Evolutionary conservation across 2,329 filamentous ascomycete genomes (phyloP), one percentile per base, ranked within the genome.

Genomic region (Fusarium robinianum): DNA sequence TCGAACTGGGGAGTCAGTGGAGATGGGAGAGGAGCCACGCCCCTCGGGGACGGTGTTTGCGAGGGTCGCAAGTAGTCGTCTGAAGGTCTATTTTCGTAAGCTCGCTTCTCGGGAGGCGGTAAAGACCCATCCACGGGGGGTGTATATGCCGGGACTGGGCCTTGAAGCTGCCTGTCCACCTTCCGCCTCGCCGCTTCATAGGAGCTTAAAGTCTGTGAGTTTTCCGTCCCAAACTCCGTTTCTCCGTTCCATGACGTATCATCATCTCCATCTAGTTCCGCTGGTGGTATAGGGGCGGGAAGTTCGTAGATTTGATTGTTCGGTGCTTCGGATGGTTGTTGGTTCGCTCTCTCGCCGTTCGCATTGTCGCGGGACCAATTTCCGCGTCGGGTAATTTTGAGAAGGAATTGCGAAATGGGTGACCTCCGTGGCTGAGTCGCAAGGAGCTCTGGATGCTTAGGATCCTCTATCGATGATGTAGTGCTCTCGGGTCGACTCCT

Each of bases 131-230:
- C 55, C 6, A 49, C 41, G n/a, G 72, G 67, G n/a, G 74, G 74
- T 0, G 67, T 67, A 53, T 79, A 79, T 7, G 70, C 69, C 5
- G 77, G 75, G 5, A 76, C 71, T 2, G 75, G 73, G 0, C 76
- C 74, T 48, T 74, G 72, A 18, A 78, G 69, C 46, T 79, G 75
- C 32, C 71, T 68, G 11, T 78, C 75, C 19, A 81, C 57, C 59
- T 78, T 81, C 43, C 71, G 68, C 46, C 72, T 67, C 1, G 75
- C 74, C 9, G 71, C 54, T 44, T 83, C 77, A 47, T 82, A 83
- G 2, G 73, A 67, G 27, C 68, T 75, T 23, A 75, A 45, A 14
- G 64, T 64, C 3, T 69, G 64, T 0, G 67, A 65, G 21, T 69
- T 68, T 16, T 72, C 67, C 1, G 67, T 70, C 1, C 69, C 70